Percentiles rank a stretch among this genome's conserved stretches.
Evolutionary conservation across 345 rosid species (phyloP).

Genomic region (Ceriops zippeliana): DNA sequence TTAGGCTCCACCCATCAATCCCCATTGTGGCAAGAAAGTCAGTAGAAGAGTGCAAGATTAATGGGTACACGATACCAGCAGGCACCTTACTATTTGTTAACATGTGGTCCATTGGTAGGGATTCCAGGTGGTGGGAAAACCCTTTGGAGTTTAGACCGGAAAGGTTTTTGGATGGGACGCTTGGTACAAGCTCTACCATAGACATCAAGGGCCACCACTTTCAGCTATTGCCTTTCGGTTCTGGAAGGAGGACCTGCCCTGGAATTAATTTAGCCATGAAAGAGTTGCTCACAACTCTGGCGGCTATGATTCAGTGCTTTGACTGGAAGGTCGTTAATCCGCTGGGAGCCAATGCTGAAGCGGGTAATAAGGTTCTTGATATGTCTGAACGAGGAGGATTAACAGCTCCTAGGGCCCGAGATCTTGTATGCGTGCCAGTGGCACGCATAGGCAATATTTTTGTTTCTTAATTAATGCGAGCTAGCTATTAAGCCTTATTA

Average conservation of each 20-base stretch:
- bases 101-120: slow-evolving; percentile 36
- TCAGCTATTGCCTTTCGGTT: too few species aligned
- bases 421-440: slow-evolving; percentile 30
- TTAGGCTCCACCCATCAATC: slow-evolving; percentile 45
- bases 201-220: too few species aligned
- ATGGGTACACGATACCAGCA: slow-evolving; percentile 28
- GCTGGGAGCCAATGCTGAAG: not conserved
- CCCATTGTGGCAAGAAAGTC: slow-evolving; percentile 35
- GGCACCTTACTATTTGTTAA: slow-evolving; percentile 30
- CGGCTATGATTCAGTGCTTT: slow-evolving; percentile 44
- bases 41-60: slow-evolving; percentile 16
- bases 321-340: slow-evolving; percentile 26
- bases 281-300: slow-evolving; percentile 27
- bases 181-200: slow-evolving; percentile 13
- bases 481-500: too few species aligned
- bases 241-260: too few species aligned
- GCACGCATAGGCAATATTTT: slow-evolving; percentile 5
- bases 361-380: slow-evolving; percentile 4
- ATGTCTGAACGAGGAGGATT: slow-evolving; percentile 38
- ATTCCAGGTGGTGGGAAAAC: slow-evolving; percentile 31
- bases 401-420: slow-evolving; percentile 34
- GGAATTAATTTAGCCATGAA: slow-evolving; percentile 1
- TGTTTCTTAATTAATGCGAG: too few species aligned
- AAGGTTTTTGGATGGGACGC: slow-evolving; percentile 29
- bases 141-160: slow-evolving; percentile 38